These are phyloP conservation scores for Gloeophyllum trabeum DNA, from an alignment of 768 basidiomycete genomes.

Conservation along the genomic window DNA sequence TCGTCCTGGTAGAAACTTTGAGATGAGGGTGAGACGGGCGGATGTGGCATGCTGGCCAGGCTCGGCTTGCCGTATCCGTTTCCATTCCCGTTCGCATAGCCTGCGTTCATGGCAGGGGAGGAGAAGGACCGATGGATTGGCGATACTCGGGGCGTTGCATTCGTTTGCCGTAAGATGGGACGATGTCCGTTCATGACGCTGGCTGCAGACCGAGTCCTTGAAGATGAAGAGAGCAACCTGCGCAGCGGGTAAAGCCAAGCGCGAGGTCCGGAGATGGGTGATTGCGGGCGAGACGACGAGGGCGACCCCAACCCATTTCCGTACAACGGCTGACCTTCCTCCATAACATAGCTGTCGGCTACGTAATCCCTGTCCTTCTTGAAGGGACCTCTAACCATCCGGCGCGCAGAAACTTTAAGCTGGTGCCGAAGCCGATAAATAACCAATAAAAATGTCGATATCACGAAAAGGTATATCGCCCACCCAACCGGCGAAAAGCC, in stretches of 20 bases:
- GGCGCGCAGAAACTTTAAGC: slow-evolving; percentile 30
- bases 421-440: slow-evolving; percentile 48
- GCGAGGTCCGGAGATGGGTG: slow-evolving; percentile 6
- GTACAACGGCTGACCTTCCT: slow-evolving; percentile 31
- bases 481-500: slow-evolving; percentile 65
- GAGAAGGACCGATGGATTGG: neutral
- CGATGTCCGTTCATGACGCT: neutral
- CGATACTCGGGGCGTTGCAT: neutral
- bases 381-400: slow-evolving; percentile 30
- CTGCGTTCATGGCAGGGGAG: no score
- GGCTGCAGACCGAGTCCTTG: no score
- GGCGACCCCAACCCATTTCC: no score
- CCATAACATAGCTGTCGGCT: slow-evolving; percentile 30
- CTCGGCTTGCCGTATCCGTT: no score
- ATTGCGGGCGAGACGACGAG: slow-evolving; percentile 3
- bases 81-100: no score
- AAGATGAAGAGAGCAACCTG: no score
- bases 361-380: slow-evolving; percentile 25
- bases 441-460: slow-evolving; percentile 31
- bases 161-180: neutral
- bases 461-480: slow-evolving; percentile 37
- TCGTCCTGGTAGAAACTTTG: no score
- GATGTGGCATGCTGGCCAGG: slow-evolving; percentile 16
- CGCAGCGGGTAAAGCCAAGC: no score
- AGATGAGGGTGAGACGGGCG: slow-evolving; percentile 11